Evolutionary conservation across 208 protist species (phyloP).

Genomic region (Acanthamoeba rhysodes): DNA sequence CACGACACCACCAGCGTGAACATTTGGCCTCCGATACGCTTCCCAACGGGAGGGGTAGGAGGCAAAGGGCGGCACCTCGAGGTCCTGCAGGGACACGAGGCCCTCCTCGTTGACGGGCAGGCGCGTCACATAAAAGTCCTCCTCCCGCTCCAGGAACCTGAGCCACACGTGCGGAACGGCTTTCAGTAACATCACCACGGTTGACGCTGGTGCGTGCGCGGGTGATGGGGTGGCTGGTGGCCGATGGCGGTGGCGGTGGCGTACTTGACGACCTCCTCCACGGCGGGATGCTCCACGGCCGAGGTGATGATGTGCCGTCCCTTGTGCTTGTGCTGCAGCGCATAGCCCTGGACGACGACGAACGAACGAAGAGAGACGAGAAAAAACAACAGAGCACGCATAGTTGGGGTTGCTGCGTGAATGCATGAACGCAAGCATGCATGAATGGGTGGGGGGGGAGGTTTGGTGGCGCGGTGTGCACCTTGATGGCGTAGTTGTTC

Average conservation of each 20-base stretch:
- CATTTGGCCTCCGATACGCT: too few relatives aligned
- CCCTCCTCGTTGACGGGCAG: slow-evolving; percentile 85
- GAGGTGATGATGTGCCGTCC: slow-evolving; percentile 90
- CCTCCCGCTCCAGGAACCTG: slow-evolving; percentile 26
- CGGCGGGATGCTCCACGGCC: slow-evolving; percentile 93
- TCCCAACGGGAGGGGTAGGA: too few relatives aligned
- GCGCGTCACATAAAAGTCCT: slow-evolving; percentile 79
- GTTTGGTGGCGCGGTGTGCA: background rate
- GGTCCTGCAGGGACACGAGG: slow-evolving; percentile 29
- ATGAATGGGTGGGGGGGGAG: too few relatives aligned
- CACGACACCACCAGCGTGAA: too few relatives aligned
- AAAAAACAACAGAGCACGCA: too few relatives aligned
- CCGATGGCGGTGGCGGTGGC: background rate
- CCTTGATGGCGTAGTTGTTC: slow-evolving; percentile 95
- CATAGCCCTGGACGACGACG: background rate
- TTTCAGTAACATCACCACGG: too few relatives aligned
- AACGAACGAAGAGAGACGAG: too few relatives aligned
- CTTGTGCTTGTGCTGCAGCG: slow-evolving; percentile 16
- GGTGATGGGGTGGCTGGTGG: background rate
- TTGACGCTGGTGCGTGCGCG: too few relatives aligned
- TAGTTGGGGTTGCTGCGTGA: too few relatives aligned
- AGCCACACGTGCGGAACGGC: slow-evolving; percentile 85
- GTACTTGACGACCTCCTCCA: slow-evolving; percentile 91
- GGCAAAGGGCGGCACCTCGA: background rate
- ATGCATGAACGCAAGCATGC: too few relatives aligned